Evolutionary conservation across 2,329 filamentous ascomycete genomes (phyloP).

Genomic region (Paramyrothecium roridum): DNA sequence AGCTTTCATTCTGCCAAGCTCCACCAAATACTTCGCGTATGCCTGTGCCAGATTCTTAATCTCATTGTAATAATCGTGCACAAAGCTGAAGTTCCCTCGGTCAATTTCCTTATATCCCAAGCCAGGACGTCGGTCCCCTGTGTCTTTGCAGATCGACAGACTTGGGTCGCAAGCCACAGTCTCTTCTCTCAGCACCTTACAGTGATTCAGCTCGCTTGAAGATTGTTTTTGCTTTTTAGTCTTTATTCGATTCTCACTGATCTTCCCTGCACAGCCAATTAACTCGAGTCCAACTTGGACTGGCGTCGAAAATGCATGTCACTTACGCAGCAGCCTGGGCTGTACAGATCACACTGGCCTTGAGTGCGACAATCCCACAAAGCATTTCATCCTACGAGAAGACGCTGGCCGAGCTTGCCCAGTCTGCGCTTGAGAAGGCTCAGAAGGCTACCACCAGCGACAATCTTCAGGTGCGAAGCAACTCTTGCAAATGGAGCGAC

Average conservation of each 20-base stretch:
- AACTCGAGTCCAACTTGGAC: too few species aligned
- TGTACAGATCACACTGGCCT: not conserved
- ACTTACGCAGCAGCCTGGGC: not conserved
- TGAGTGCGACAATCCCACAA: not conserved
- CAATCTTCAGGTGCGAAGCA: constrained; percentile 12
- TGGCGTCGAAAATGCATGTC: too few species aligned
- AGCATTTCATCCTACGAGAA: constrained; percentile 4
- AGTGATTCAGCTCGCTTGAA: too few species aligned
- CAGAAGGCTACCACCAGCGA: constrained; percentile 12
- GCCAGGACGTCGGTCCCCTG: too few species aligned
- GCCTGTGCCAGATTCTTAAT: not conserved
- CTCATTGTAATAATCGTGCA: not conserved
- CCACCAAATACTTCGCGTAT: not conserved
- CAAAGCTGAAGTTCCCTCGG: too few species aligned
- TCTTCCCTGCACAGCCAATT: too few species aligned
- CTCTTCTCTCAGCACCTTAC: too few species aligned
- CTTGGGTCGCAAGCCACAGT: too few species aligned
- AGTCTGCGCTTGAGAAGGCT: constrained; percentile 17
- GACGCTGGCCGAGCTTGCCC: constrained; percentile 14
- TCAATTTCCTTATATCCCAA: too few species aligned
- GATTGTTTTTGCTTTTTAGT: too few species aligned
- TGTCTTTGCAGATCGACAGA: too few species aligned
- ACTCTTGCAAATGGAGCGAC: constrained; percentile 22
- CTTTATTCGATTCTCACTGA: too few species aligned
- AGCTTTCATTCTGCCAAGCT: not conserved